These are phyloP conservation scores for Chrysanthemum seticuspe DNA, from an alignment of 129 eudicot genomes.

Conservation along the genomic window DNA sequence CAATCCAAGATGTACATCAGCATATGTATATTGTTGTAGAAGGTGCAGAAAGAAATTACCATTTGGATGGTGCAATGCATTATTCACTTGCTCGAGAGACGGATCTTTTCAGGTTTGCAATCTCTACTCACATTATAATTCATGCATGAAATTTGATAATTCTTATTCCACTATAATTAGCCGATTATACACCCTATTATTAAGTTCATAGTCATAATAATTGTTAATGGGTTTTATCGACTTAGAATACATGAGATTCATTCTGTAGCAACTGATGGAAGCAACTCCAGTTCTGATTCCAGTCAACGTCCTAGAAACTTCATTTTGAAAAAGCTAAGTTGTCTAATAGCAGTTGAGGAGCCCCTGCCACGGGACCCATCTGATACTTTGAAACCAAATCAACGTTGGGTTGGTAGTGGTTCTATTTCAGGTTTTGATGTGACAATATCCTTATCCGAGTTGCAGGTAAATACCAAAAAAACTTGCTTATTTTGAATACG, in stretches of 20 bases:
- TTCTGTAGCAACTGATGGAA: conserved; percentile 35
- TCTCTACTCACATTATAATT: conserved; percentile 17
- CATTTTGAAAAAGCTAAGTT: conserved; percentile 56
- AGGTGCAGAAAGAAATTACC: conserved; percentile 53
- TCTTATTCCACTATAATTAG: not conserved
- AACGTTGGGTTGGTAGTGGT: conserved; percentile 85
- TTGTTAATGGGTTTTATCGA: too few relatives aligned
- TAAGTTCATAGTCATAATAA: too few relatives aligned
- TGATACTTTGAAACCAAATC: conserved; percentile 23
- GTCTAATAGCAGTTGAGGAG: conserved; percentile 58
- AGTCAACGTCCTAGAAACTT: conserved; percentile 44
- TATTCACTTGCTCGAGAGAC: conserved; percentile 73
- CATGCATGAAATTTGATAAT: conserved; percentile 8
- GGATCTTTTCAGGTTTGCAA: conserved; percentile 86
- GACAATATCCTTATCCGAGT: conserved; percentile 64
- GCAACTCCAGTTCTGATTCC: conserved; percentile 43
- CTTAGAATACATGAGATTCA: conserved; percentile 22
- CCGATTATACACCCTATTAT: not conserved
- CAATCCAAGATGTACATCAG: conserved; percentile 83
- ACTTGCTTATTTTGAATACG: conserved; percentile 7
- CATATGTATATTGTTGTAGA: conserved; percentile 82
- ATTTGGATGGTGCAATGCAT: conserved; percentile 54
- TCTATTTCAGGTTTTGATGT: conserved; percentile 76
- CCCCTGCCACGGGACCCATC: conserved; percentile 27
- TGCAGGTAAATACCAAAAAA: conserved; percentile 52